Evolutionary conservation across 2,329 filamentous ascomycete species (phyloP), one percentile per base, ranked within the genome.

Genomic region (Penicillium sp.): DNA sequence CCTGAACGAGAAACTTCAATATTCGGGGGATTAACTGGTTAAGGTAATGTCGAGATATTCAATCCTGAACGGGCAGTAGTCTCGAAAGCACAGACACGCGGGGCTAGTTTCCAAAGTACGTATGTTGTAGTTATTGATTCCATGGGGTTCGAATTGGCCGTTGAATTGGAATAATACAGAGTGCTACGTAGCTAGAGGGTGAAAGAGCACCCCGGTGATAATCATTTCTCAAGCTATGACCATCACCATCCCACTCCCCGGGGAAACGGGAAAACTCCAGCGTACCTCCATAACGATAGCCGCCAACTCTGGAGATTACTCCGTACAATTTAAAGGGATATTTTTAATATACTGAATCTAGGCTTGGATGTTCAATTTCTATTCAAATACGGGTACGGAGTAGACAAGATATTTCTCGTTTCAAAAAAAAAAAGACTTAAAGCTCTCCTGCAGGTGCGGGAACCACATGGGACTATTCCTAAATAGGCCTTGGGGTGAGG

Each of bases 371-470:
- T 12, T 27, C 9, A 44, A 27, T 44, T 43, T 19, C 42, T 25
- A n/a, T 17, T 27, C n/a, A 49, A 47, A 27, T 21, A 52, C 21
- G 21, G 3, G 21, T 23, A 23, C 45, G 43, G 55, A n/a, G 53
- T 43, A 43, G 27, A 27, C 27, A 21, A 10, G 33, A 41, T 43
- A 41, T 56, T 35, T 19, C 60, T 58, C 48, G 55, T 59, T 53
- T 35, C 50, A 57, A 64, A 60, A 55, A 64, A 61, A 33, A 13
- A 13, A 33, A 52, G 53, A 21, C 43, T 61, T 62, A 53, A 55
- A 59, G 53, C 54, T 57, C 47, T 43, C 41, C 56, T 62, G 62
- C 60, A 63, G 59, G 60, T 55, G 59, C 60, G 61, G 58, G 60
- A 61, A 57, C 55, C 47, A 52, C 41, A 59, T 49, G 19, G 19